A percentile compares a stretch with the other conserved stretches of the same genome.
Conservation (phyloP, 805 yeast genomes). For the Wickerhamiella vanderwaltii region DNA sequence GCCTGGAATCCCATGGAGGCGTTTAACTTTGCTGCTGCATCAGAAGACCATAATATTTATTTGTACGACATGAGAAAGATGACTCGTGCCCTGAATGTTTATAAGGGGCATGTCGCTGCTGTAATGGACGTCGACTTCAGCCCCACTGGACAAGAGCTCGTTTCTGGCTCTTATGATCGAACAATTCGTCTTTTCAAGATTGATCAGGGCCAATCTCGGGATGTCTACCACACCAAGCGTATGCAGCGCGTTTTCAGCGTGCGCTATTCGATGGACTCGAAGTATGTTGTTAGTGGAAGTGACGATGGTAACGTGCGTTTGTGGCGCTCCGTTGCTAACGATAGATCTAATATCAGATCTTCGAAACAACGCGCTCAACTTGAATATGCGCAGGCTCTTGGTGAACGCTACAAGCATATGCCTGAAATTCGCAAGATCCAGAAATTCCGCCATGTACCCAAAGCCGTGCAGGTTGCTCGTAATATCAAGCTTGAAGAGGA, state of each 20-base stretch:
- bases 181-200: slow-evolving; percentile 71
- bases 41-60: slow-evolving; percentile 90
- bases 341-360: slow-evolving; percentile 69
- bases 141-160: slow-evolving; percentile 94
- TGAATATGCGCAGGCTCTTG: slow-evolving; percentile 84
- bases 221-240: slow-evolving; percentile 89
- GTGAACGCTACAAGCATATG: slow-evolving; percentile 88
- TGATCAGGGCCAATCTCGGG: slow-evolving; percentile 83
- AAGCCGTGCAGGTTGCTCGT: slow-evolving; percentile 72
- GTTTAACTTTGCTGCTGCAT: slow-evolving; percentile 78
- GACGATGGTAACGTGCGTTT: slow-evolving; percentile 92
- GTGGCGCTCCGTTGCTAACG: slow-evolving; percentile 85
- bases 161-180: slow-evolving; percentile 90
- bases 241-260: slow-evolving; percentile 91
- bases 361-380: slow-evolving; percentile 67
- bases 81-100: slow-evolving; percentile 67
- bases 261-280: slow-evolving; percentile 77
- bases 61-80: slow-evolving; percentile 94
- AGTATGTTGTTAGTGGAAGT: slow-evolving; percentile 77
- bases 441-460: slow-evolving; percentile 87
- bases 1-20: slow-evolving; percentile 99
- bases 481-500: slow-evolving; percentile 73
- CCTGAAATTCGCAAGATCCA: slow-evolving; percentile 87
- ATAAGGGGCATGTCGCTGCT: slow-evolving; percentile 91
- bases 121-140: slow-evolving; percentile 90